phyloP scores from a whole-genome alignment of 768 basidiomycete genomes.

The Tylopilus intermedius region DNA sequence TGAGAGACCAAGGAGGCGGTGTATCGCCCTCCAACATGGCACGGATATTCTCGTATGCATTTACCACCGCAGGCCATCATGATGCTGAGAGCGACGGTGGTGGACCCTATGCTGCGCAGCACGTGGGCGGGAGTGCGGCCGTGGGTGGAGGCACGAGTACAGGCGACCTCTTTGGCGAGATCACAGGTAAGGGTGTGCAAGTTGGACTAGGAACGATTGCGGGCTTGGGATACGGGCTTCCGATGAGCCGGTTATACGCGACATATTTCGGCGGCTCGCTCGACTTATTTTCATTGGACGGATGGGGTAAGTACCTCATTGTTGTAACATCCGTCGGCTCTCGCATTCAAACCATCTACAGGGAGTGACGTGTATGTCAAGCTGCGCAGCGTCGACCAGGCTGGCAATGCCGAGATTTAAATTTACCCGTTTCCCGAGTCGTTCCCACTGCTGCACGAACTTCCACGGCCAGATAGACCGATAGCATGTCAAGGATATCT shows the following conservation, averaged over 20 bases:
- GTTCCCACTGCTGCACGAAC: background rate
- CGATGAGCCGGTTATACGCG: slow-evolving; percentile 74
- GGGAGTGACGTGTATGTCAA: slow-evolving; percentile 54
- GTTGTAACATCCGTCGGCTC: background rate
- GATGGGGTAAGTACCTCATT: slow-evolving; percentile 57
- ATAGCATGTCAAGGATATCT: background rate
- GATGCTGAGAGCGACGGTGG: slow-evolving; percentile 40
- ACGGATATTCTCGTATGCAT: slow-evolving; percentile 86
- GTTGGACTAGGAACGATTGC: slow-evolving; percentile 86
- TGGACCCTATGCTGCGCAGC: slow-evolving; percentile 76
- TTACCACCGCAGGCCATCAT: slow-evolving; percentile 69
- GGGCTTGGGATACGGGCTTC: slow-evolving; percentile 81
- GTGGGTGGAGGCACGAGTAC: slow-evolving; percentile 40
- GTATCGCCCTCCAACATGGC: slow-evolving; percentile 69
- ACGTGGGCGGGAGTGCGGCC: slow-evolving; percentile 67
- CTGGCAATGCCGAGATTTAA: slow-evolving; percentile 48
- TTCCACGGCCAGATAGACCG: background rate
- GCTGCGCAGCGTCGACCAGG: slow-evolving; percentile 48
- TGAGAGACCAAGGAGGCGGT: slow-evolving; percentile 86
- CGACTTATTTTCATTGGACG: slow-evolving; percentile 75
- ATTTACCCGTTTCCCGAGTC: background rate
- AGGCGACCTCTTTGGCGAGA: slow-evolving; percentile 66
- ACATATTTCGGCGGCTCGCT: slow-evolving; percentile 86
- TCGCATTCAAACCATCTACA: slow-evolving; percentile 9
- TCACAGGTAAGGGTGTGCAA: slow-evolving; percentile 71